Evolutionary conservation across 2,329 filamentous ascomycete genomes (phyloP), one percentile per base, ranked within the genome.

Genomic region (Ophiostoma piceae): DNA sequence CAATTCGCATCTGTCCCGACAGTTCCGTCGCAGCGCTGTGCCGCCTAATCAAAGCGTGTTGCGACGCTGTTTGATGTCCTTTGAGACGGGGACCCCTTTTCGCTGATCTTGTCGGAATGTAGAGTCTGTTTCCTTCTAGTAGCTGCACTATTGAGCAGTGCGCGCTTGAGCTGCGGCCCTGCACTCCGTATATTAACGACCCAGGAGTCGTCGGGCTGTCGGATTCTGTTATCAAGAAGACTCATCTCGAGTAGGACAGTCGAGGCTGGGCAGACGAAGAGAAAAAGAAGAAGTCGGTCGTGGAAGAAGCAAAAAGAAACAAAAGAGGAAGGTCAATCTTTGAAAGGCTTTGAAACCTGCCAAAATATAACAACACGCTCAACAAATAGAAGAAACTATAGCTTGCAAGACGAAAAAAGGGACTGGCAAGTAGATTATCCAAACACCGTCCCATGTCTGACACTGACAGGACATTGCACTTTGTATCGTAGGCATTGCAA

Each of bases 61-160:
- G 22, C 57, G 57, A 62, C 57, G 57, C 26, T 62, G 57, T 62
- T 62, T 62, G 57, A 62, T 32, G 22, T 16, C 11, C 57, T 62
- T 16, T 7, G 43, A 47, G 43, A n/a, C 43, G 6, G 43, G 43
- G 57, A 32, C 57, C 57, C 57, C 26, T 32, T 62, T 32, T 19
- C 22, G 35, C 64, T 66, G 64, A 66, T 66, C 41, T 66, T 66
- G 14, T 39, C 64, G 14, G 6, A 66, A 41, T 47, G 11, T 16
- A 47, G 41, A 14, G 43, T 47, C 9, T 41, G 0, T 8, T 26
- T 22, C 26, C 1, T 26, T 57, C 51, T 26, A 57, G 43, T 19
- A 41, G 39, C 11, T 41, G 11, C 9, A 14, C 8, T 41, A 7
- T 47, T 8, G 16, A 47, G 26, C 26, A 29, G 2, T 43, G 41